Percentiles rank a stretch among this genome's conserved stretches.
Evolutionary conservation across 2,329 filamentous ascomycete species (phyloP).

Genomic region (Teratosphaeria pseudoeucalypti): DNA sequence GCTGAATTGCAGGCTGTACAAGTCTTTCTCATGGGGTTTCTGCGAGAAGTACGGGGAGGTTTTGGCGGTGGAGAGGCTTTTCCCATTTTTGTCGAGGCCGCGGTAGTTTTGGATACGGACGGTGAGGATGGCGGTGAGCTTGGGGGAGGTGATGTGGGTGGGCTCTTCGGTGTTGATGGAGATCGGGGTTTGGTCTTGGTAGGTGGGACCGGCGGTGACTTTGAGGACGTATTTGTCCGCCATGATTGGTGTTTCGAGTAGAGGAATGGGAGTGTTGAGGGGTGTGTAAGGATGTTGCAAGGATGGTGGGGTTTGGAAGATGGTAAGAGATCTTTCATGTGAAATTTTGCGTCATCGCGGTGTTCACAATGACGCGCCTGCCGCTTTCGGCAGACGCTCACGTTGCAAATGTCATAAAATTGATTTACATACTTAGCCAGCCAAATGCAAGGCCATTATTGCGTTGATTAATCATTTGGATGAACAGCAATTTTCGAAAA

Average conservation of each 20-base stretch:
- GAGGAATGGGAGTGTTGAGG: not conserved
- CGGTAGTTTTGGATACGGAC: constrained; percentile 61
- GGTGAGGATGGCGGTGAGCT: constrained; percentile 57
- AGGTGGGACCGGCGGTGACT: constrained; percentile 70
- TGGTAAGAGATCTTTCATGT: not conserved
- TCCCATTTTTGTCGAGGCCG: constrained; percentile 58
- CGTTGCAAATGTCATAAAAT: not conserved
- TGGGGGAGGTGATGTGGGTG: constrained; percentile 51
- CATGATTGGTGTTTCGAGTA: constrained; percentile 25
- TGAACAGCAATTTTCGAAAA: too few species aligned
- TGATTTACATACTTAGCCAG: not conserved
- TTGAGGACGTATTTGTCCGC: constrained; percentile 66
- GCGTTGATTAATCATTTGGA: not conserved
- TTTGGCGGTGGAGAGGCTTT: constrained; percentile 10
- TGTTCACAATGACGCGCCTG: not conserved
- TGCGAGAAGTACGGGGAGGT: constrained; percentile 69
- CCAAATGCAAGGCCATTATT: not conserved
- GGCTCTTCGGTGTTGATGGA: constrained; percentile 61
- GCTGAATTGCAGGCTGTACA: constrained; percentile 73
- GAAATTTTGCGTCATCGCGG: not conserved
- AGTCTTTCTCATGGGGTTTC: constrained; percentile 60
- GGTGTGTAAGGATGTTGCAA: not conserved
- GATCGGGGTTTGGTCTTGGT: constrained; percentile 64
- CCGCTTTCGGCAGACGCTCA: not conserved
- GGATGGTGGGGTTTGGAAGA: not conserved